phyloP scores from a whole-genome alignment of 768 basidiomycete species.

The Naematelia aurantialba region DNA sequence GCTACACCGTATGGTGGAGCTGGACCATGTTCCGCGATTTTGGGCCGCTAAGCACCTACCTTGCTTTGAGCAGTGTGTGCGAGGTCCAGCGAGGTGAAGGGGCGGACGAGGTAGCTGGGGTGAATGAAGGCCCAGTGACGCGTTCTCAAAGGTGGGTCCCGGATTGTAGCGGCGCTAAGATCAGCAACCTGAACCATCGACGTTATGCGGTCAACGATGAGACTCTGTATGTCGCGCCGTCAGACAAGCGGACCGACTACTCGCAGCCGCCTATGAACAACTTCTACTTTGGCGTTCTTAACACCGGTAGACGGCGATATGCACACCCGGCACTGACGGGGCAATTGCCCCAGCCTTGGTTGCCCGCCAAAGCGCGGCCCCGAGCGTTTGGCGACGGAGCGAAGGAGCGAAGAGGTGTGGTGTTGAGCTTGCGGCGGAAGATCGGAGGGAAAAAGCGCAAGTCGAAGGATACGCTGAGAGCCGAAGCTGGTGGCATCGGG shows the following conservation, averaged over 20 bases:
- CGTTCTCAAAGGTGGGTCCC: conserved; percentile 74
- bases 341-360: conserved; percentile 86
- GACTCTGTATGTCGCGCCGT: conserved; percentile 89
- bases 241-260: conserved; percentile 88
- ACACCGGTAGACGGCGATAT: conserved; percentile 91
- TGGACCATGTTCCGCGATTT: conserved; percentile 70
- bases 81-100: conserved; percentile 89
- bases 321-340: conserved; percentile 95
- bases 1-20: conserved; percentile 71
- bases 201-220: conserved; percentile 92
- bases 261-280: conserved; percentile 96
- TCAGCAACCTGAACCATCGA: conserved; percentile 70
- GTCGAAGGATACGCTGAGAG: conserved; percentile 8
- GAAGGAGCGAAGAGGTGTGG: conserved; percentile 26
- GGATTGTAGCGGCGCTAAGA: conserved; percentile 2
- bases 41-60: conserved; percentile 70
- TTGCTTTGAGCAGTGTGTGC: conserved; percentile 67
- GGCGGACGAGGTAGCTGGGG: conserved; percentile 68
- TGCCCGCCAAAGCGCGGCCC: conserved; percentile 81
- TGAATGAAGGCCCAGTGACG: conserved; percentile 79
- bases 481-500: not conserved
- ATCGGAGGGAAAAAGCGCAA: conserved; percentile 27
- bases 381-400: conserved; percentile 60
- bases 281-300: conserved; percentile 88
- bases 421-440: conserved; percentile 34